These are phyloP conservation scores for Penicillium hordei DNA, from an alignment of 2,329 filamentous ascomycete genomes.

Conservation along the genomic window DNA sequence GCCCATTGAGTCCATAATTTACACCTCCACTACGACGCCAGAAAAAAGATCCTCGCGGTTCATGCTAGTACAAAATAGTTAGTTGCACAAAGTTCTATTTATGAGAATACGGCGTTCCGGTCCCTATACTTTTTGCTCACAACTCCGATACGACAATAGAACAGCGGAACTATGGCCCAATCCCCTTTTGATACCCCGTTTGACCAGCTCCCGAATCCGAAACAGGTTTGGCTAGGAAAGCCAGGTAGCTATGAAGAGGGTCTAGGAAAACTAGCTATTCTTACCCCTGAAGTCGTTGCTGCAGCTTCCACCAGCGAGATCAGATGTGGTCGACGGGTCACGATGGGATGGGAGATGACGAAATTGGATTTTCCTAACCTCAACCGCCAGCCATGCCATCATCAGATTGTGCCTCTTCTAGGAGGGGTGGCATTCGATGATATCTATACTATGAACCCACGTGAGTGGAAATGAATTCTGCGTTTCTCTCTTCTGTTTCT, in stretches of 20 bases:
- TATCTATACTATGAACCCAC: conserved; percentile 53
- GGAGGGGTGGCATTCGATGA: conserved; percentile 52
- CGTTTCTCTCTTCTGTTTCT: background rate
- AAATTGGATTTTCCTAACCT: conserved; percentile 59
- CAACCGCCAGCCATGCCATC: conserved; percentile 52
- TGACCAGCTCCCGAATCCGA: conserved; percentile 51
- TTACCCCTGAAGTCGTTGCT: conserved; percentile 55
- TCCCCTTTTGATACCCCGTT: conserved; percentile 37
- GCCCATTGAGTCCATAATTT: background rate
- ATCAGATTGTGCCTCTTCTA: conserved; percentile 52
- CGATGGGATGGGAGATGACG: conserved; percentile 56
- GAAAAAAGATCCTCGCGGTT: background rate
- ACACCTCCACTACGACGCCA: background rate
- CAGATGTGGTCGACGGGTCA: conserved; percentile 52
- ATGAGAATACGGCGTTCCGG: background rate
- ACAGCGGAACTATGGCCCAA: conserved; percentile 6
- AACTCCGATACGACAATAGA: background rate
- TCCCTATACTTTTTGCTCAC: background rate
- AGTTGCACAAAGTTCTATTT: background rate
- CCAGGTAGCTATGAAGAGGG: conserved; percentile 54
- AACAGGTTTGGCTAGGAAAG: conserved; percentile 49
- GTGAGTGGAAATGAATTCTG: conserved; percentile 25
- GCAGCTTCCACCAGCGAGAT: conserved; percentile 53
- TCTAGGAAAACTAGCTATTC: conserved; percentile 51
- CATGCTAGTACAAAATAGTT: too few relatives aligned